phyloP scores from a whole-genome alignment of 2,329 filamentous ascomycete genomes.

The Penicillium decumbens region DNA sequence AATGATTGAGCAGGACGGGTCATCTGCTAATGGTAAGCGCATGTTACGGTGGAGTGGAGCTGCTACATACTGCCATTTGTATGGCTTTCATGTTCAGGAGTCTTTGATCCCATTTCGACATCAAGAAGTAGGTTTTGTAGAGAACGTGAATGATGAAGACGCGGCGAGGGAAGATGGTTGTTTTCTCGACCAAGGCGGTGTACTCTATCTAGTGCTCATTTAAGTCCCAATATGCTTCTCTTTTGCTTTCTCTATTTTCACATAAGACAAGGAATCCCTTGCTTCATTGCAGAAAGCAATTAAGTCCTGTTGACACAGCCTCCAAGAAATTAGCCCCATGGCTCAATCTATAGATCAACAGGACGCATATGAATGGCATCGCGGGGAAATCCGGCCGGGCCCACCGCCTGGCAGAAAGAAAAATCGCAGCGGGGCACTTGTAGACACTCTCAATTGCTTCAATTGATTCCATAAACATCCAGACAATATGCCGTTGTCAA shows the following conservation, averaged over 20 bases:
- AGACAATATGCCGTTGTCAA: conserved; percentile 31
- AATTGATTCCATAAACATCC: conserved; percentile 3
- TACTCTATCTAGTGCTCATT: neutral
- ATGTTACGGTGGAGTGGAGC: neutral
- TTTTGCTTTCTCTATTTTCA: neutral
- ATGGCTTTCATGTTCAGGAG: conserved; percentile 35
- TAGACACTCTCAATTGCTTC: conserved; percentile 1
- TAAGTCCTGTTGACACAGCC: too few species aligned
- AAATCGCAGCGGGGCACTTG: conserved; percentile 26
- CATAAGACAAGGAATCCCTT: neutral
- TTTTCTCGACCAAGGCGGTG: neutral
- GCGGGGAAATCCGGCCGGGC: conserved; percentile 13
- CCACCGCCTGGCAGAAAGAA: conserved; percentile 27
- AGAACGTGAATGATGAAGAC: neutral
- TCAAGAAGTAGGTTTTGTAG: conserved; percentile 7
- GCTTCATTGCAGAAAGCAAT: neutral
- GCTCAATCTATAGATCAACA: neutral
- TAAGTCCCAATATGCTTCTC: too few species aligned
- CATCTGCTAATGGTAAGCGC: conserved; percentile 16
- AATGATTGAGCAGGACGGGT: conserved; percentile 22
- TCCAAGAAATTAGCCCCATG: neutral
- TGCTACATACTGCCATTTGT: conserved; percentile 30
- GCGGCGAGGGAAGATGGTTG: neutral
- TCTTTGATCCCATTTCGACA: conserved; percentile 43
- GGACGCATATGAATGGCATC: neutral